phyloP scores from a whole-genome alignment of 2,329 filamentous ascomycete genomes.

The Myriangium duriaei region DNA sequence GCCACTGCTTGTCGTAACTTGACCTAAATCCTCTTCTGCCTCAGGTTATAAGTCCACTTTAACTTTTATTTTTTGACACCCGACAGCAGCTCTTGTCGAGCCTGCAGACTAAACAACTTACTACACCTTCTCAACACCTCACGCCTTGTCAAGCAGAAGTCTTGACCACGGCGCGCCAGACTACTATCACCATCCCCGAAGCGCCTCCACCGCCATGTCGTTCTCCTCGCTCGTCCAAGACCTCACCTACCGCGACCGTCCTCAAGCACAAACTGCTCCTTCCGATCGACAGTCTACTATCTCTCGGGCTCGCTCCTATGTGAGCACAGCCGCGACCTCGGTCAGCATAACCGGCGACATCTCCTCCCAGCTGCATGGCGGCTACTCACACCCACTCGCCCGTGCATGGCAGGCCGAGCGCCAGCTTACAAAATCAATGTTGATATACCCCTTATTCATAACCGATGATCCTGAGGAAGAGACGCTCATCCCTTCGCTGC shows the following conservation, averaged over 20 bases:
- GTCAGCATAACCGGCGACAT: constrained; percentile 41
- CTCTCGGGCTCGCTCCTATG: constrained; percentile 37
- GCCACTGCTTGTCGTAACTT: no score
- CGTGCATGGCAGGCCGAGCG: constrained; percentile 41
- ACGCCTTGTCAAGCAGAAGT: no score
- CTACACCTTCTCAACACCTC: no score
- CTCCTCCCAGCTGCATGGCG: constrained; percentile 39
- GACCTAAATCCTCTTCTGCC: no score
- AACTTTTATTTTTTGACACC: no score
- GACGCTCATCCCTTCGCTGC: constrained; percentile 76
- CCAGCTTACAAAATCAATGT: constrained; percentile 68
- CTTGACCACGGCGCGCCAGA: no score
- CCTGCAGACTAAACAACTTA: no score
- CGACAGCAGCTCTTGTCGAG: no score
- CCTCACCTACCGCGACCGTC: constrained; percentile 34
- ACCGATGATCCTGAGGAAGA: constrained; percentile 92
- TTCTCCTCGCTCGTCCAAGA: constrained; percentile 42
- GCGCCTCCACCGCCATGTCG: constrained; percentile 29
- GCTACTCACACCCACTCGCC: constrained; percentile 39
- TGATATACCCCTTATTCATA: constrained; percentile 94
- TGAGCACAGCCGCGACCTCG: constrained; percentile 39
- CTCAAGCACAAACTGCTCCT: constrained; percentile 28
- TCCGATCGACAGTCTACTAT: constrained; percentile 31
- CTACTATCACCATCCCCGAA: no score
- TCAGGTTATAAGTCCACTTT: no score